A percentile compares a stretch with the other conserved stretches of the same genome.
These are phyloP conservation scores for Colletotrichum spaethianum DNA, from an alignment of 2,329 filamentous ascomycete genomes.

Conservation along the genomic window DNA sequence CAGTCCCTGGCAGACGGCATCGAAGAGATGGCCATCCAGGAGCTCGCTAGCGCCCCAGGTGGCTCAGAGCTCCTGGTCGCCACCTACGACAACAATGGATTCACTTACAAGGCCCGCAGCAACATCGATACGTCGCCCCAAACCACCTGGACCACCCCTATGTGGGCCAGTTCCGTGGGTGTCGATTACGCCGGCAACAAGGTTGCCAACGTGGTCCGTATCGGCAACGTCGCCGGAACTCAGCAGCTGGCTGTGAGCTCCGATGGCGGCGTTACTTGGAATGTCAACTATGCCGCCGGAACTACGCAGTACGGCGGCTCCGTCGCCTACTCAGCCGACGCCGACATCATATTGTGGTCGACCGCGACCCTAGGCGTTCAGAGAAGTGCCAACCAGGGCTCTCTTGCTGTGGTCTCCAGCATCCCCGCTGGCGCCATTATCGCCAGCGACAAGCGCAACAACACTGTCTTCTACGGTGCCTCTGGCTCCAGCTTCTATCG, in stretches of 20 bases:
- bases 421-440: slow-evolving; percentile 63
- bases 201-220: slow-evolving; percentile 62
- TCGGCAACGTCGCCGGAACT: slow-evolving; percentile 60
- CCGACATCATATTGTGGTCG: slow-evolving; percentile 65
- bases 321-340: slow-evolving; percentile 66
- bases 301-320: slow-evolving; percentile 59
- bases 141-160: slow-evolving; percentile 62
- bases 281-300: slow-evolving; percentile 60
- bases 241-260: slow-evolving; percentile 63
- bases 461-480: slow-evolving; percentile 67
- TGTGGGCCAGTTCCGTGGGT: slow-evolving; percentile 60
- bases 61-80: slow-evolving; percentile 67
- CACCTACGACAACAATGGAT: slow-evolving; percentile 67
- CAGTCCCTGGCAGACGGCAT: slow-evolving; percentile 68
- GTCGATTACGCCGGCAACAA: slow-evolving; percentile 66
- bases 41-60: slow-evolving; percentile 63
- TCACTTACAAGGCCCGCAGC: slow-evolving; percentile 58
- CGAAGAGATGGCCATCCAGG: slow-evolving; percentile 67
- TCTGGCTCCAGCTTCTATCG: slow-evolving; percentile 64
- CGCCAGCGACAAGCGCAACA: slow-evolving; percentile 68
- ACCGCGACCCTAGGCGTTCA: slow-evolving; percentile 58
- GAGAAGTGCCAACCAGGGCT: slow-evolving; percentile 56
- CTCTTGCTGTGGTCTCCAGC: slow-evolving; percentile 61
- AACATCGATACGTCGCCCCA: slow-evolving; percentile 59
- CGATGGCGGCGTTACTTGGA: slow-evolving; percentile 67